These are phyloP conservation scores for Ormosia semicastrata DNA, from an alignment of 306 rosid species.

Conservation along the genomic window DNA sequence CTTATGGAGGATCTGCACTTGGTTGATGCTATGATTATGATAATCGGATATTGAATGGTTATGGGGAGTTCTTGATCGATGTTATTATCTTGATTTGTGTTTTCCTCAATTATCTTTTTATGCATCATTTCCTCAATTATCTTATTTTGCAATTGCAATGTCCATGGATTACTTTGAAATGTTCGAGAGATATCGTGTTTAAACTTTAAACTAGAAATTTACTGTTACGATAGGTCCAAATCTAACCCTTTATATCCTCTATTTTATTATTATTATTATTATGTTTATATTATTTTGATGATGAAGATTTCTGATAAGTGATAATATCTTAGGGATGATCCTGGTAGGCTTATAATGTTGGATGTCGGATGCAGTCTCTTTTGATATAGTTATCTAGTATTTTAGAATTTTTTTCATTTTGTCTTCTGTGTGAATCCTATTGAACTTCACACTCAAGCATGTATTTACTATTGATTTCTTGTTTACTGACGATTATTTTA, in stretches of 20 bases:
- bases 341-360: neutral
- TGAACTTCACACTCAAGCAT: conserved; percentile 3
- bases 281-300: neutral
- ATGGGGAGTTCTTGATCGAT: neutral
- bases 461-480: conserved; percentile 6
- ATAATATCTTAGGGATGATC: neutral
- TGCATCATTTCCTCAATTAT: neutral
- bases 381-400: neutral
- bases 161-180: neutral
- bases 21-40: neutral
- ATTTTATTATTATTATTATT: too few species aligned
- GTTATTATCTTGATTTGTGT: neutral
- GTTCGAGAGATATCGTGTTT: neutral
- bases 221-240: neutral
- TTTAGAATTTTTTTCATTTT: neutral
- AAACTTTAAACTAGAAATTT: neutral
- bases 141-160: too few species aligned
- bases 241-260: neutral
- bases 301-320: neutral
- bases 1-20: neutral
- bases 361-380: neutral
- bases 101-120: neutral
- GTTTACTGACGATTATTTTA: neutral
- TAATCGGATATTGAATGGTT: neutral
- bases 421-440: neutral